Base-by-base conservation (phyloP, 1,284 basidiomycete species). In the Ustilago cynodontis region DNA sequence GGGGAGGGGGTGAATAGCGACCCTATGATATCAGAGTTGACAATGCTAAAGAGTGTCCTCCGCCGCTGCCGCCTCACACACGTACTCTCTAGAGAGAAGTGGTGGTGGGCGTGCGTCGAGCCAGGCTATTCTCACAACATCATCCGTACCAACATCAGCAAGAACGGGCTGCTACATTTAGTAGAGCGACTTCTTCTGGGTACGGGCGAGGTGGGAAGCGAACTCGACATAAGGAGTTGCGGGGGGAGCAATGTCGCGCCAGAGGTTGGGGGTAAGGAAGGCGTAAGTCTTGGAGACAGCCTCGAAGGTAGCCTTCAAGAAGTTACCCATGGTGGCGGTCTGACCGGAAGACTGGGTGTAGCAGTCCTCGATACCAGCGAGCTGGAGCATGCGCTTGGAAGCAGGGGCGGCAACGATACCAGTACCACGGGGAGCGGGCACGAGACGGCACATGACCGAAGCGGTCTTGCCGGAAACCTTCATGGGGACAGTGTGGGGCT, bases 291-390 rank as follows among this genome's bases (percentile, higher is more conserved):
- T 95, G 83, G 96, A 94, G 88, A 99, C 93, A 64, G 97, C 96
- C 85, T 91, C 93, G 87, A 98, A 98, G 74, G 96, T 97, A 63
- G 96, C 97, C 89, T 98, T 98, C 89, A 99, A 92, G 91, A 98
- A 98, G 90, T 99, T 99, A 88, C 95, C 95, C 94, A 98, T 98
- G 77, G 97, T 99, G 54, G 95, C 94, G 62, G 97, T 99, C 82
- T 94, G 95, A 87, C 97, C 96, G 89, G 94, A 95, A 71, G 96
- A 93, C 87, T 97, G 94, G 71, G 96, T 98, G 90, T 95, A 95
- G 86, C 85, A 84, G 78, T 98, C 96, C 89, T 97, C 91, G 80
- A 98, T 91, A 91, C 96, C 96, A 85, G 96, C 96, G 84, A 99
- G 91, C 89, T 99, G 95, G 82, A 99, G 89, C 87, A 99, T 90